Conservation (phyloP, 2,329 filamentous ascomycete genomes). For the Ambrosiella xylebori region DNA sequence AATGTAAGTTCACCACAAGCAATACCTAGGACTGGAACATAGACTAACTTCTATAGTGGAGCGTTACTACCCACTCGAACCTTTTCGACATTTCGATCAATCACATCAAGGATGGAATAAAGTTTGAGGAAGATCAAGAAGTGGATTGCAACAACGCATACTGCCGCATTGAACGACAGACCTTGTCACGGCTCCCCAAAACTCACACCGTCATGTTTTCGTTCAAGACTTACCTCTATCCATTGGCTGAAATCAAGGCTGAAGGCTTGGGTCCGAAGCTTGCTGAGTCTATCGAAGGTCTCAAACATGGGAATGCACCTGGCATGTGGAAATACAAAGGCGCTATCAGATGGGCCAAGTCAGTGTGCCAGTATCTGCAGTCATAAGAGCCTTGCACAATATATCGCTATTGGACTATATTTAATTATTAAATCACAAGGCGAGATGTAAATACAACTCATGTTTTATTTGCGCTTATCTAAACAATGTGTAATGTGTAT, state of each 20-base stretch:
- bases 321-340: constrained; percentile 38
- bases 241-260: constrained; percentile 28
- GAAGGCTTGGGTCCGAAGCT: constrained; percentile 30
- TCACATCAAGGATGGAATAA: constrained; percentile 21
- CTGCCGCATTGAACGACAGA: constrained; percentile 34
- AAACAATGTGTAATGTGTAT: too few species aligned
- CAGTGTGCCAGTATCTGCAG: constrained; percentile 30
- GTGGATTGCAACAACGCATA: constrained; percentile 24
- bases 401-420: too few species aligned
- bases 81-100: constrained; percentile 26
- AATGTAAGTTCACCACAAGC: constrained; percentile 25
- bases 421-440: too few species aligned
- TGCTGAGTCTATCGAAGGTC: constrained; percentile 35
- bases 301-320: constrained; percentile 32
- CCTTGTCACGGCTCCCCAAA: constrained; percentile 30
- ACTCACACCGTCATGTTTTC: constrained; percentile 33
- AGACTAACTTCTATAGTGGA: constrained; percentile 25
- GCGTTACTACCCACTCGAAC: constrained; percentile 26
- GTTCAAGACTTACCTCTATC: constrained; percentile 39
- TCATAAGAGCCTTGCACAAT: constrained; percentile 12
- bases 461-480: too few species aligned
- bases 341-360: constrained; percentile 28
- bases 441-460: too few species aligned
- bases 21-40: neutral
- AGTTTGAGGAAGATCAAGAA: constrained; percentile 20